phyloP scores from a whole-genome alignment of 345 rosid genomes.

The Excoecaria cochinchinensis region DNA sequence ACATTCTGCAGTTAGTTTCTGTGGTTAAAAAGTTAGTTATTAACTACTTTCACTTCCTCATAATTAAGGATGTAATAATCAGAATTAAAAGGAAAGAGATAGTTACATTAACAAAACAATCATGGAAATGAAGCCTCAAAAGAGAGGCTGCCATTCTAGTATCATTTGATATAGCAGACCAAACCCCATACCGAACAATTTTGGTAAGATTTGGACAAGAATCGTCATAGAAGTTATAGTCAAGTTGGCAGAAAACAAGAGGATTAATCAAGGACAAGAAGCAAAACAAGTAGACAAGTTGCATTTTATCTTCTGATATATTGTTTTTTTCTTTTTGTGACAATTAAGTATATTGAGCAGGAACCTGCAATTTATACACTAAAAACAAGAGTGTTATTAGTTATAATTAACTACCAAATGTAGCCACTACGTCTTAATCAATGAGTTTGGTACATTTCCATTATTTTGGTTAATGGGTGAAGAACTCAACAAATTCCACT shows the following conservation, averaged over 20 bases:
- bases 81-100: neutral
- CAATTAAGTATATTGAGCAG: slow-evolving; percentile 1
- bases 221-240: slow-evolving; percentile 45
- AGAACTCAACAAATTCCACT: slow-evolving; percentile 23
- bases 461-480: slow-evolving; percentile 15
- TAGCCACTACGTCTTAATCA: slow-evolving; percentile 39
- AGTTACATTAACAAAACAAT: slow-evolving; percentile 62
- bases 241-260: slow-evolving; percentile 49
- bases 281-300: slow-evolving; percentile 25
- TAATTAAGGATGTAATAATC: too few relatives aligned
- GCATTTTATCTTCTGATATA: slow-evolving; percentile 31
- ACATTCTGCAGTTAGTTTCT: neutral
- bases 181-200: slow-evolving; percentile 47
- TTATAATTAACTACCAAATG: slow-evolving; percentile 16
- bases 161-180: slow-evolving; percentile 55
- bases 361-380: slow-evolving; percentile 35
- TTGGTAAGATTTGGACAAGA: slow-evolving; percentile 47
- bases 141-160: slow-evolving; percentile 71
- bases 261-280: slow-evolving; percentile 30
- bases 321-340: slow-evolving; percentile 6
- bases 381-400: neutral
- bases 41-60: neutral
- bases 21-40: neutral
- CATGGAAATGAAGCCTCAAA: slow-evolving; percentile 67
- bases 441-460: slow-evolving; percentile 51